phyloP scores from a whole-genome alignment of 116 monocot species.

The Iris pallida region DNA sequence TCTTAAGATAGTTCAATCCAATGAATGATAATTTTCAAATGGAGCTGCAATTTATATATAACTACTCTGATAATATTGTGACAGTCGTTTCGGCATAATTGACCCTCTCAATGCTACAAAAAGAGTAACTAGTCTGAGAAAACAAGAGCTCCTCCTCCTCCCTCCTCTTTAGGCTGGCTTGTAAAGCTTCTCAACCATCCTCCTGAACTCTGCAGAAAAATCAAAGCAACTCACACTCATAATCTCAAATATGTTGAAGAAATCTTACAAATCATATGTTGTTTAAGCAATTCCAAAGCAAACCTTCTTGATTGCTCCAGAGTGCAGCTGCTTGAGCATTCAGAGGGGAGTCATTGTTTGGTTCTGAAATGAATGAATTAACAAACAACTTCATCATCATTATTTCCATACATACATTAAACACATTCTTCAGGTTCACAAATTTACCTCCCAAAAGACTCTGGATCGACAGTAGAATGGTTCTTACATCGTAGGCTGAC shows the following conservation, averaged over 20 bases:
- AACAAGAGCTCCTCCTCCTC: too few relatives aligned
- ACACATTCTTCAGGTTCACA: background rate
- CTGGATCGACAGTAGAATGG: conserved; percentile 68
- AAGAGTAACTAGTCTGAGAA: too few relatives aligned
- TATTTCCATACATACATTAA: background rate
- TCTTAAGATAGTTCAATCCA: too few relatives aligned
- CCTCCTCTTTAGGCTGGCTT: conserved; percentile 18
- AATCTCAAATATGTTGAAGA: background rate
- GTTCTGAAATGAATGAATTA: conserved; percentile 43
- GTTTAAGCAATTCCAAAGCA: background rate
- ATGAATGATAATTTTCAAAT: too few relatives aligned
- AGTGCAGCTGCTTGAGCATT: conserved; percentile 67
- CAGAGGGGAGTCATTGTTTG: conserved; percentile 72
- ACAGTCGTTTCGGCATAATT: too few relatives aligned
- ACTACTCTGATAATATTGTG: too few relatives aligned
- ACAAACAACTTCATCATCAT: background rate
- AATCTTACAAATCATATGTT: background rate
- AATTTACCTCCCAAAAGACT: conserved; percentile 60
- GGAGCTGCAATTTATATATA: too few relatives aligned
- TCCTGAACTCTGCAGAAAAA: conserved; percentile 54
- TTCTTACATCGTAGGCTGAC: conserved; percentile 69
- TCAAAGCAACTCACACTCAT: background rate
- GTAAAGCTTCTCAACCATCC: conserved; percentile 54
- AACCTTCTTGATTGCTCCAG: conserved; percentile 70
- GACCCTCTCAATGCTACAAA: too few relatives aligned